phyloP scores from a whole-genome alignment of 306 rosid genomes.

The Castanospermum australe region DNA sequence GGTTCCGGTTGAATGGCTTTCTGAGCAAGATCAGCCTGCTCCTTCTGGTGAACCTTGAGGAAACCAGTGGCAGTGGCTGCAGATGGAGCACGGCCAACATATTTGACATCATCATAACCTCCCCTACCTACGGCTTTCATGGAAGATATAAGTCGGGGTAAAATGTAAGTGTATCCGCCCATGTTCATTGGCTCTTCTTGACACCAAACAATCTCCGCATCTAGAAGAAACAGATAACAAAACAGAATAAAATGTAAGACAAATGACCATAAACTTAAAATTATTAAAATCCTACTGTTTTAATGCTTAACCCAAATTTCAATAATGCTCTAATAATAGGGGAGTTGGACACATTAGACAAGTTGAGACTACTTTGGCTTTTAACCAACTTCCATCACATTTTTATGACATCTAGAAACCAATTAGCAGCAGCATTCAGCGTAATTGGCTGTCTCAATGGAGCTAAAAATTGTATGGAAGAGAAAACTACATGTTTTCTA shows the following conservation, averaged over 20 bases:
- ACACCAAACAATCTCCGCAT: conserved; percentile 96
- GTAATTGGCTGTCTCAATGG: background rate
- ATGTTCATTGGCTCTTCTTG: conserved; percentile 99
- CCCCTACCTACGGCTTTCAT: conserved; percentile 77
- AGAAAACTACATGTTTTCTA: background rate
- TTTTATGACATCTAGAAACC: background rate
- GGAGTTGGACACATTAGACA: background rate
- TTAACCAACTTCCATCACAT: background rate
- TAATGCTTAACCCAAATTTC: background rate
- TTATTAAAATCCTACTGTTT: background rate
- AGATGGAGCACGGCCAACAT: conserved; percentile 88
- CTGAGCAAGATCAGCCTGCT: conserved; percentile 76
- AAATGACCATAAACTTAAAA: background rate
- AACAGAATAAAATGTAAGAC: conserved; percentile 12
- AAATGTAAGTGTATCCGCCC: conserved; percentile 80
- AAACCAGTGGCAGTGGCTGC: conserved; percentile 95
- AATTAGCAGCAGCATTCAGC: background rate
- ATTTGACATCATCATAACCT: conserved; percentile 65
- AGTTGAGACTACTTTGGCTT: background rate
- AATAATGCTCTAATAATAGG: background rate
- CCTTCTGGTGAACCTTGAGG: conserved; percentile 75
- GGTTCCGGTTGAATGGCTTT: conserved; percentile 78
- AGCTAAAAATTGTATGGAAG: background rate
- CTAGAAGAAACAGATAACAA: conserved; percentile 47
- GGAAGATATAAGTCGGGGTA: conserved; percentile 75